Evolutionary conservation across 306 rosid genomes (phyloP).

Genomic region (Mimosa pudica): DNA sequence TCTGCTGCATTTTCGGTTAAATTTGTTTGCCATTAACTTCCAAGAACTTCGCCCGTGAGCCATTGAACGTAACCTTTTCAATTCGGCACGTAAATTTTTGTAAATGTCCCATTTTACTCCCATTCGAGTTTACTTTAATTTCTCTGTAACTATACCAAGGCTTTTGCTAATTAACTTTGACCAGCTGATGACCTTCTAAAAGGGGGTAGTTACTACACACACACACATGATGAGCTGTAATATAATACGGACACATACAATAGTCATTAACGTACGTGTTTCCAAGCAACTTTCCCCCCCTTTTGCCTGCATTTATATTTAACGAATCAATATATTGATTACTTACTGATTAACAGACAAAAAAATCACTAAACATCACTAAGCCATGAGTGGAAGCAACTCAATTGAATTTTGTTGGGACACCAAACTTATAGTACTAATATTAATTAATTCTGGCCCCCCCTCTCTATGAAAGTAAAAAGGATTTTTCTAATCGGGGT

Average conservation of each 20-base stretch:
- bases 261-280: too few species aligned
- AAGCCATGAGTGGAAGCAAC: background rate
- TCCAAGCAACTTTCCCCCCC: background rate
- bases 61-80: background rate
- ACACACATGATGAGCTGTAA: background rate
- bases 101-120: background rate
- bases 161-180: background rate
- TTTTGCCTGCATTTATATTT: background rate
- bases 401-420: background rate
- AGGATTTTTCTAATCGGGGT: too few species aligned
- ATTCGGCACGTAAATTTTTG: background rate
- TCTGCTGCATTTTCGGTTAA: too few species aligned
- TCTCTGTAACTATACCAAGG: background rate
- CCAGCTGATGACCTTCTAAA: background rate
- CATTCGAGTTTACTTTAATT: background rate
- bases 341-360: background rate
- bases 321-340: too few species aligned
- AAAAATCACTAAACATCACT: background rate
- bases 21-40: background rate
- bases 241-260: background rate
- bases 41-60: background rate
- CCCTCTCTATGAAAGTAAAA: too few species aligned
- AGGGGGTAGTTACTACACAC: background rate
- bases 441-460: too few species aligned
- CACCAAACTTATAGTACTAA: background rate